These are phyloP conservation scores for Xylaria sp. DNA, from an alignment of 2,329 filamentous ascomycete genomes.

Conservation along the genomic window DNA sequence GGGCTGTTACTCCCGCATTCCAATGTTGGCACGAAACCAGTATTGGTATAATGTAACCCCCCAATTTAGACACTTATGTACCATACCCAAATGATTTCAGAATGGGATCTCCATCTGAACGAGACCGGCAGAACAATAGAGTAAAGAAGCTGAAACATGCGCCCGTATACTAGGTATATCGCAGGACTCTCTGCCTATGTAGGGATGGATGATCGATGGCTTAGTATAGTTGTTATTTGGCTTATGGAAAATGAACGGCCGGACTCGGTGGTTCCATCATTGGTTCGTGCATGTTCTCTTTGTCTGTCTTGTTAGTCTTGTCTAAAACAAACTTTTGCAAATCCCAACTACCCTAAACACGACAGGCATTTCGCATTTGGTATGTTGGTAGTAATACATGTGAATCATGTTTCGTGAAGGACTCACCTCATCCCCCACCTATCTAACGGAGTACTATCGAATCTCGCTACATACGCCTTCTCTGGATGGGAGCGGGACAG, in stretches of 20 bases:
- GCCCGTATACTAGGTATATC: too few relatives aligned
- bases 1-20: not conserved
- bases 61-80: not conserved
- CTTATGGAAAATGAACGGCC: not conserved
- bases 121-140: not conserved
- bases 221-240: not conserved
- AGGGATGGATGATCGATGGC: slow-evolving; percentile 1
- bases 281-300: too few relatives aligned
- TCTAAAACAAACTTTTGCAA: not conserved
- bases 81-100: not conserved
- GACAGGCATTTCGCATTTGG: slow-evolving; percentile 1
- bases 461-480: not conserved
- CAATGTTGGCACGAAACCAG: not conserved
- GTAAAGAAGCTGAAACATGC: slow-evolving; percentile 2
- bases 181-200: too few relatives aligned
- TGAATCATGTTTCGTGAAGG: slow-evolving; percentile 21
- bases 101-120: not conserved
- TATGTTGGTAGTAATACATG: not conserved
- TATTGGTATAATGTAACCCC: slow-evolving; percentile 1
- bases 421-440: not conserved
- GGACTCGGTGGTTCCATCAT: not conserved
- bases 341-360: too few relatives aligned
- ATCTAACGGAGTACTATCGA: not conserved
- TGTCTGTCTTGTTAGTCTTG: too few relatives aligned
- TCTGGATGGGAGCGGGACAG: too few relatives aligned